phyloP scores from a whole-genome alignment of 495 filamentous ascomycete species.

The Penicillium arizonense region DNA sequence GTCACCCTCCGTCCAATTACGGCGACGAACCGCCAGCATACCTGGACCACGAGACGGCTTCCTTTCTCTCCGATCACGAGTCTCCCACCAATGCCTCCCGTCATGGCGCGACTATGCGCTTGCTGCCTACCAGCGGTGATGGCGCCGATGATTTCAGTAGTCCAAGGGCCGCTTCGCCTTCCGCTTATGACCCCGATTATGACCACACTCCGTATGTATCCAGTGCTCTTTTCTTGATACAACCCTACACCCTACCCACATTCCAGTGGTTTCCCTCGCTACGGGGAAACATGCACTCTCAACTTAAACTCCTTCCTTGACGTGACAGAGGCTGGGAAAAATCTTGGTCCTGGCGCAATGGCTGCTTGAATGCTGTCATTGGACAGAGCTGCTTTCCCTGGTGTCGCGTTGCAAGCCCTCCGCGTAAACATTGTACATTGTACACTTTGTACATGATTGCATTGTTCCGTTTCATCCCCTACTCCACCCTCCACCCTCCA shows the following conservation, averaged over 20 bases:
- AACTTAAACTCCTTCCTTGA: slow-evolving; percentile 14
- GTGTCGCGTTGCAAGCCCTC: not conserved
- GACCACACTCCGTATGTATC: slow-evolving; percentile 44
- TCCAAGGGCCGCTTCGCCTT: slow-evolving; percentile 13
- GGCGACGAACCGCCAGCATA: slow-evolving; percentile 46
- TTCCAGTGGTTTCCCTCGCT: slow-evolving; percentile 20
- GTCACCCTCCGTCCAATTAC: slow-evolving; percentile 31
- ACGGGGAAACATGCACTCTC: slow-evolving; percentile 8
- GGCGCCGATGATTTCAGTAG: slow-evolving; percentile 26
- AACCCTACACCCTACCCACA: slow-evolving; percentile 16
- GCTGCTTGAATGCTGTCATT: slow-evolving; percentile 8
- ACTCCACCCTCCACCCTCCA: not conserved
- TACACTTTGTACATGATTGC: not conserved
- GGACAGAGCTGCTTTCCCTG: slow-evolving; percentile 1
- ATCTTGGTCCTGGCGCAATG: not conserved
- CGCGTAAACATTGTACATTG: not conserved
- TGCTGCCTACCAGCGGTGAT: slow-evolving; percentile 56
- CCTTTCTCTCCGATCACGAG: slow-evolving; percentile 32
- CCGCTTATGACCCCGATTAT: slow-evolving; percentile 16
- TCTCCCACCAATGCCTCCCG: slow-evolving; percentile 24
- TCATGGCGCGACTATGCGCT: slow-evolving; percentile 57
- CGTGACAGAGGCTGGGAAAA: not conserved
- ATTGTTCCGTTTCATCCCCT: not conserved
- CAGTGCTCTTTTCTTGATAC: not conserved
- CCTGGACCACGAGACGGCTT: slow-evolving; percentile 29